phyloP scores from a whole-genome alignment of 768 basidiomycete genomes.

The Suillus subluteus region DNA sequence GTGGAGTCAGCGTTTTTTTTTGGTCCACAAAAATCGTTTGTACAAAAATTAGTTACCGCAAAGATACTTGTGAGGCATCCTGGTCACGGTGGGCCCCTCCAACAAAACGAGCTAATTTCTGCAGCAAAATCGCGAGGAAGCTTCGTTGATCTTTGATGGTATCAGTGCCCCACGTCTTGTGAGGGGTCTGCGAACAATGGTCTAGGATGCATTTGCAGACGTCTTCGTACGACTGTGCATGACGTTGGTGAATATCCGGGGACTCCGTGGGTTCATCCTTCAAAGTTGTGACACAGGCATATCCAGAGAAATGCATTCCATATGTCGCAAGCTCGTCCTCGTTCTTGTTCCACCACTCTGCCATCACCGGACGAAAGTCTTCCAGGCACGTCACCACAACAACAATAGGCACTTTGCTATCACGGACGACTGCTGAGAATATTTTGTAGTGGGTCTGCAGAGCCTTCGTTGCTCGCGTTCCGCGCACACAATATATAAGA shows the following conservation, averaged over 20 bases:
- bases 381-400: conserved; percentile 24
- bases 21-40: not conserved
- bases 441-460: conserved; percentile 30
- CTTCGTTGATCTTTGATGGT: conserved; percentile 2
- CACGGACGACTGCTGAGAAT: conserved; percentile 32
- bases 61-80: not conserved
- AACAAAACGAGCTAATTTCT: conserved; percentile 1
- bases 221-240: conserved; percentile 2
- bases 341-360: conserved; percentile 38
- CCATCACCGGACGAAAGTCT: conserved; percentile 21
- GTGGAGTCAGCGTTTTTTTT: not conserved
- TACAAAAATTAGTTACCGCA: not conserved
- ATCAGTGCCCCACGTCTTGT: not conserved
- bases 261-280: not conserved
- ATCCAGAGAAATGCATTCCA: conserved; percentile 31
- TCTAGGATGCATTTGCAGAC: not conserved
- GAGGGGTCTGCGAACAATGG: conserved; percentile 1
- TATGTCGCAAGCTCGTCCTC: conserved; percentile 24
- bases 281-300: conserved; percentile 38
- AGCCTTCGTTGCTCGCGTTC: conserved; percentile 27
- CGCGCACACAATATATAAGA: conserved; percentile 36
- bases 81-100: not conserved
- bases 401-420: conserved; percentile 24
- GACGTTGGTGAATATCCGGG: conserved; percentile 3
- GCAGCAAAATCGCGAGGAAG: not conserved